phyloP scores from a whole-genome alignment of 1,139 yeast species.

The Candida tunisiensis region DNA sequence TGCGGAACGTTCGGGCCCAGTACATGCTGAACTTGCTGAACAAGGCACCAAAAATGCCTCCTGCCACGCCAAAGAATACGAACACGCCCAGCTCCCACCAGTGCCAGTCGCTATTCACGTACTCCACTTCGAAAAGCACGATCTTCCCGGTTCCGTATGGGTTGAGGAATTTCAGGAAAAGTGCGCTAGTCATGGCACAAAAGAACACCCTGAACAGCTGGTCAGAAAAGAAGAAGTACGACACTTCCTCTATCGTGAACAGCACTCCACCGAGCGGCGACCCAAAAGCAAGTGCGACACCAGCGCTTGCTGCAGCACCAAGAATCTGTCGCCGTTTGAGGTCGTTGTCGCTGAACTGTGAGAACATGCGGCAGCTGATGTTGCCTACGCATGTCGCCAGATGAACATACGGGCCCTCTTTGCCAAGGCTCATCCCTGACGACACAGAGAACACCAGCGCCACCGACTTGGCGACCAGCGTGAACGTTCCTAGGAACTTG shows the following conservation, averaged over 20 bases:
- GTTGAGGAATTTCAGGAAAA: conserved; percentile 51
- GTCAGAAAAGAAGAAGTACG: conserved; percentile 20
- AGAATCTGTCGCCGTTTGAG: conserved; percentile 36
- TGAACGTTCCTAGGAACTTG: conserved; percentile 61
- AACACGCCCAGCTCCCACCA: conserved; percentile 73
- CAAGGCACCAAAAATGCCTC: conserved; percentile 73
- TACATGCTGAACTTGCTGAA: conserved; percentile 76
- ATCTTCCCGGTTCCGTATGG: conserved; percentile 93
- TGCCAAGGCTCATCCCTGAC: conserved; percentile 66
- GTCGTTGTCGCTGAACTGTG: conserved; percentile 24
- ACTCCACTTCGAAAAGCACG: conserved; percentile 77
- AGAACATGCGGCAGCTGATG: conserved; percentile 38
- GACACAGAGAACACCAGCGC: conserved; percentile 80
- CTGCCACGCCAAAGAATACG: conserved; percentile 50
- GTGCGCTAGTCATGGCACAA: conserved; percentile 78
- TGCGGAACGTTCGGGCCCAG: conserved; percentile 67
- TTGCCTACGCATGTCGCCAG: conserved; percentile 75
- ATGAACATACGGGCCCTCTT: conserved; percentile 79
- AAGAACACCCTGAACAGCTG: conserved; percentile 30
- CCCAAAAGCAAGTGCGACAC: conserved; percentile 85
- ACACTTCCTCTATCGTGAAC: conserved; percentile 69
- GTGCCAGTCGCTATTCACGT: conserved; percentile 79
- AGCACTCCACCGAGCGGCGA: conserved; percentile 93
- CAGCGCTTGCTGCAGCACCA: conserved; percentile 84
- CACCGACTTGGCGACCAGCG: conserved; percentile 57